Conservation (phyloP, 2,329 filamentous ascomycete species). For the Fusarium odoratissimum region DNA sequence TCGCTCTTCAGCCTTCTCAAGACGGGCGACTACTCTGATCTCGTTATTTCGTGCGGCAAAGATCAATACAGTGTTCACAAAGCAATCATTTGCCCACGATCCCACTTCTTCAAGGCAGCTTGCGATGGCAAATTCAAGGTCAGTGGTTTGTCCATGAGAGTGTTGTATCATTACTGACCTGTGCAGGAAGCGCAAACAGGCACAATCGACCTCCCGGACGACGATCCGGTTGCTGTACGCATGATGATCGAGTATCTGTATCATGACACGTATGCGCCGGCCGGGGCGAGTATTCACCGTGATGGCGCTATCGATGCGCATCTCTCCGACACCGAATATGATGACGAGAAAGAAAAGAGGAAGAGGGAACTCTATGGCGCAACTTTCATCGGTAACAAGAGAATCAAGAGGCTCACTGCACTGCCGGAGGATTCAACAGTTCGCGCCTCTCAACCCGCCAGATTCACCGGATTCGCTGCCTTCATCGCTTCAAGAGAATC, state of each 20-base stretch:
- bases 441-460: background rate
- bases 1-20: background rate
- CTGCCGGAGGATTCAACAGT: rapidly evolving
- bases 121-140: background rate
- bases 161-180: no score
- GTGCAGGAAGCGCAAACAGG: background rate
- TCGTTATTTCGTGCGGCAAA: slow-evolving; percentile 1
- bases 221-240: background rate
- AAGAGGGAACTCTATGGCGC: background rate
- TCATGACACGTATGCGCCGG: background rate
- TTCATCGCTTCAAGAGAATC: no score
- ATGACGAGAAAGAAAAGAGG: background rate
- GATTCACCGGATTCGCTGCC: rapidly evolving
- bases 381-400: background rate
- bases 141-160: no score
- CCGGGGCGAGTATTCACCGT: background rate
- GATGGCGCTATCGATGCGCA: rapidly evolving
- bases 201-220: slow-evolving; percentile 1
- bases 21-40: slow-evolving; percentile 2
- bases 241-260: slow-evolving; percentile 24
- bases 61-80: slow-evolving; percentile 9
- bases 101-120: slow-evolving; percentile 2
- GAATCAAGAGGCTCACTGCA: rapidly evolving
- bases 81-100: slow-evolving; percentile 20
- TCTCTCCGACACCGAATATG: background rate